Conservation (phyloP, 768 basidiomycete genomes). For the Kwoniella botswanensis region DNA sequence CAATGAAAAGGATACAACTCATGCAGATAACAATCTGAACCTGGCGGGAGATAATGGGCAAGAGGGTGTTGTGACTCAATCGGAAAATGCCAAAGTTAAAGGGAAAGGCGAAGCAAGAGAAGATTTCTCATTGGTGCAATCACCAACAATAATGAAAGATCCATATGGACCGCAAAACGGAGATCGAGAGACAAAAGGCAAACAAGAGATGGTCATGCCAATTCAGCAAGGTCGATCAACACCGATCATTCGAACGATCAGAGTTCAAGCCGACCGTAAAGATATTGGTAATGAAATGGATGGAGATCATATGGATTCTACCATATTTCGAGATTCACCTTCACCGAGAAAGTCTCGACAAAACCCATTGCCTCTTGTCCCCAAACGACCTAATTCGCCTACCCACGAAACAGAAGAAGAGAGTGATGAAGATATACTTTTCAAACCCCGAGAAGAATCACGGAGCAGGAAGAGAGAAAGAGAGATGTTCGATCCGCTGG, state of each 20-base stretch:
- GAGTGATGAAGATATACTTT: conserved; percentile 26
- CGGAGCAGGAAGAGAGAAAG: not conserved
- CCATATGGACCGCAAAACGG: too few relatives aligned
- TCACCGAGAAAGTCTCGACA: not conserved
- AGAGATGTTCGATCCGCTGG: conserved; percentile 22
- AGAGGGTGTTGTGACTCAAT: too few relatives aligned
- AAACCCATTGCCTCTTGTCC: not conserved
- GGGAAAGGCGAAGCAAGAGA: too few relatives aligned
- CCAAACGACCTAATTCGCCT: not conserved
- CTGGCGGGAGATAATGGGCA: not conserved
- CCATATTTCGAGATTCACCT: not conserved
- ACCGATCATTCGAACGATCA: too few relatives aligned
- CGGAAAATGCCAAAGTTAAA: too few relatives aligned
- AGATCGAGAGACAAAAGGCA: too few relatives aligned
- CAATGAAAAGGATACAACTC: not conserved
- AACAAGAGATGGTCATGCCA: too few relatives aligned
- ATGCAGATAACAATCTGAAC: not conserved
- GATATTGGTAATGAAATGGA: not conserved
- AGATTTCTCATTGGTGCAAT: too few relatives aligned
- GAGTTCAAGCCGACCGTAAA: too few relatives aligned
- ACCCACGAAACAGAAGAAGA: conserved; percentile 6
- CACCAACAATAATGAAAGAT: too few relatives aligned
- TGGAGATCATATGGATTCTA: not conserved
- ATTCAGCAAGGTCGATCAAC: too few relatives aligned
- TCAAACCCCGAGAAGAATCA: conserved; percentile 1